Percentiles rank a stretch among this genome's conserved stretches.
Evolutionary conservation across 2,329 filamentous ascomycete genomes (phyloP).

Genomic region (Monilinia aucupariae): DNA sequence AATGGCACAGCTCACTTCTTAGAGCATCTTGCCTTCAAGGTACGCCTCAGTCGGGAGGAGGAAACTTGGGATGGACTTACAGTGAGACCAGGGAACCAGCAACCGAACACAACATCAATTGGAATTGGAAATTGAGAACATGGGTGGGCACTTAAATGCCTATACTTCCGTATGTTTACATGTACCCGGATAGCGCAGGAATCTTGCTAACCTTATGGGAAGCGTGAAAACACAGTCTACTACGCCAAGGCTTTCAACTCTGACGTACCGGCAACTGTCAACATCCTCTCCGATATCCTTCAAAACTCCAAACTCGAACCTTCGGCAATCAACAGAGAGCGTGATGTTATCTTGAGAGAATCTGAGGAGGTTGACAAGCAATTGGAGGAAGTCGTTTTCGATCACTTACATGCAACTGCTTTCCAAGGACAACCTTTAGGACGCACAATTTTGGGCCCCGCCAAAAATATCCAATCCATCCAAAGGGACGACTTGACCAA

Average conservation of each 20-base stretch:
- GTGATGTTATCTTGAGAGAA: constrained; percentile 96
- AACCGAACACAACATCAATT: constrained; percentile 95
- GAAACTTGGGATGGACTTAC: constrained; percentile 24
- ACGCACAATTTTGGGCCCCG: constrained; percentile 94
- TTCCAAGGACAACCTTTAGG: constrained; percentile 95
- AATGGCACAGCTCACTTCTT: constrained; percentile 99
- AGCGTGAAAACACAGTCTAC: constrained; percentile 99
- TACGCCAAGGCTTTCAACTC: constrained; percentile 99
- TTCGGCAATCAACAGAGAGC: constrained; percentile 89
- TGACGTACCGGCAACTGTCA: constrained; percentile 92
- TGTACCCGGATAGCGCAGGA: constrained; percentile 15
- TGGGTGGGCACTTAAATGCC: constrained; percentile 98
- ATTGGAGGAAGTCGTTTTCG: constrained; percentile 98
- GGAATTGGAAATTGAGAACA: constrained; percentile 99
- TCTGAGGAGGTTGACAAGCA: constrained; percentile 99
- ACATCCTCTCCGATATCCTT: constrained; percentile 98
- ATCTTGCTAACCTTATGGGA: constrained; percentile 25
- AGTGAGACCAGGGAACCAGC: constrained; percentile 66
- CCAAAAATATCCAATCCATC: constrained; percentile 97
- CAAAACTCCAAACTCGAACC: constrained; percentile 98
- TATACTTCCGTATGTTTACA: constrained; percentile 84
- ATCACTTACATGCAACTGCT: constrained; percentile 96
- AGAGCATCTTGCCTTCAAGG: constrained; percentile 99
- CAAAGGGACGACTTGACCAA: constrained; percentile 81
- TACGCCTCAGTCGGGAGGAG: constrained; percentile 40